A percentile compares a stretch with the other conserved stretches of the same genome.
Conservation (phyloP, 306 rosid genomes). For the Acacia melanoxylon region DNA sequence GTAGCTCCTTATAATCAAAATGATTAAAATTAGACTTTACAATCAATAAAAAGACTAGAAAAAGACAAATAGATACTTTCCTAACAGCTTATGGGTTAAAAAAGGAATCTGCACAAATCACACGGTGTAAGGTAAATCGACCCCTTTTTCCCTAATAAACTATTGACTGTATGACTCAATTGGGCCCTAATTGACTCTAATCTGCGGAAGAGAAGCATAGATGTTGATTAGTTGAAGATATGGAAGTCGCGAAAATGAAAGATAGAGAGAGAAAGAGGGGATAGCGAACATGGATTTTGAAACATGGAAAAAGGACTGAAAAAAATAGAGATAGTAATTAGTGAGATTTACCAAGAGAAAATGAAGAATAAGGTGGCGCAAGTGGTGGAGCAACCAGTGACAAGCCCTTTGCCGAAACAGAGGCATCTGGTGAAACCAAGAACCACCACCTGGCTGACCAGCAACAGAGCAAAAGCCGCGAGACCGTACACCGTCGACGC, state of each 20-base stretch:
- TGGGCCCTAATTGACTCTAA: not conserved
- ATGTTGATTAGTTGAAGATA: not conserved
- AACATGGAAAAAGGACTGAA: not conserved
- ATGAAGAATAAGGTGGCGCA: slow-evolving; percentile 68
- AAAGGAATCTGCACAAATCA: not conserved
- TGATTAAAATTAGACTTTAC: not conserved
- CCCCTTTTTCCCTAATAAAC: not conserved
- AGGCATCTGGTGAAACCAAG: slow-evolving; percentile 82
- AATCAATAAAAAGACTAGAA: not conserved
- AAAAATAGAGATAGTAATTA: not conserved
- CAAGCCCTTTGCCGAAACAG: slow-evolving; percentile 88
- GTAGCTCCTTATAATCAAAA: not conserved
- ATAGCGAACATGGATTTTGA: not conserved
- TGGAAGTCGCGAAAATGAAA: not conserved
- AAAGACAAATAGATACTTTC: not conserved
- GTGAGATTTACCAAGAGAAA: slow-evolving; percentile 64
- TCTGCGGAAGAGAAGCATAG: not conserved
- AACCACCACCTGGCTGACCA: slow-evolving; percentile 67
- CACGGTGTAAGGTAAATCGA: not conserved
- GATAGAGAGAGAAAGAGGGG: not conserved
- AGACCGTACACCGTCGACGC: slow-evolving; percentile 92
- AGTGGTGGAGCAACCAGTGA: slow-evolving; percentile 63
- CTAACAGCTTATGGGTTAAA: not conserved
- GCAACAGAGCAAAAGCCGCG: slow-evolving; percentile 61
- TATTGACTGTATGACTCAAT: not conserved